Percentiles rank a stretch among this genome's conserved stretches.
These are phyloP conservation scores for Protea cynaroides DNA, from an alignment of 164 flowering plant genomes.

Conservation along the genomic window DNA sequence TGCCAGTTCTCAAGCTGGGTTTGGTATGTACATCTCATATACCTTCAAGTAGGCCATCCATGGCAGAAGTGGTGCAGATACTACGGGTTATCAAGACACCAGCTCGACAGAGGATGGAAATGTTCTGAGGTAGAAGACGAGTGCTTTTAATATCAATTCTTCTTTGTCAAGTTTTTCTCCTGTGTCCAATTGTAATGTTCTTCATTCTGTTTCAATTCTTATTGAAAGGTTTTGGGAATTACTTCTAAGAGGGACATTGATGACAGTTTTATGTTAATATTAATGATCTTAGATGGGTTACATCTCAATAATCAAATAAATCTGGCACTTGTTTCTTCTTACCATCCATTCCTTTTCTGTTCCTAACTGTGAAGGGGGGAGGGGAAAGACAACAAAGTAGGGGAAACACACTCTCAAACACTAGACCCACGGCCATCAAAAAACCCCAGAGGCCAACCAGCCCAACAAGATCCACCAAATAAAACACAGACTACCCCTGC, in stretches of 20 bases:
- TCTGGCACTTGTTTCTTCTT: too few species aligned
- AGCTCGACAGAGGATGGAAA: conserved; percentile 49
- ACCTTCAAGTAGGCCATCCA: conserved; percentile 92
- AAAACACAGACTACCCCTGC: too few species aligned
- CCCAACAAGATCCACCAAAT: too few species aligned
- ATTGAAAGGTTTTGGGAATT: not conserved
- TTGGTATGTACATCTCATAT: conserved; percentile 90
- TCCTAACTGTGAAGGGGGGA: too few species aligned
- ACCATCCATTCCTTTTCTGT: too few species aligned
- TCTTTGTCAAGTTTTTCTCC: not conserved
- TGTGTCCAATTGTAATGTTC: not conserved
- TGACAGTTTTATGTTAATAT: too few species aligned
- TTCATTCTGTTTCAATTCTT: not conserved
- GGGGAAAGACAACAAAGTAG: too few species aligned
- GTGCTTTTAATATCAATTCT: not conserved
- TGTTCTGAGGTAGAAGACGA: conserved; percentile 18
- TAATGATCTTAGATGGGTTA: too few species aligned
- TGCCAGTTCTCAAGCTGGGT: conserved; percentile 85
- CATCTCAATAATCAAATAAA: too few species aligned
- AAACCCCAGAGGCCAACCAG: too few species aligned
- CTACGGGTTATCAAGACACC: conserved; percentile 86
- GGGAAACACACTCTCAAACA: too few species aligned
- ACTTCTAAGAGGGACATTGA: not conserved
- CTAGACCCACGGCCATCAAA: too few species aligned
- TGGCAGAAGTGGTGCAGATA: conserved; percentile 89